Evolutionary conservation across 164 flowering plant genomes (phyloP).

Genomic region (Sextonia rubra): DNA sequence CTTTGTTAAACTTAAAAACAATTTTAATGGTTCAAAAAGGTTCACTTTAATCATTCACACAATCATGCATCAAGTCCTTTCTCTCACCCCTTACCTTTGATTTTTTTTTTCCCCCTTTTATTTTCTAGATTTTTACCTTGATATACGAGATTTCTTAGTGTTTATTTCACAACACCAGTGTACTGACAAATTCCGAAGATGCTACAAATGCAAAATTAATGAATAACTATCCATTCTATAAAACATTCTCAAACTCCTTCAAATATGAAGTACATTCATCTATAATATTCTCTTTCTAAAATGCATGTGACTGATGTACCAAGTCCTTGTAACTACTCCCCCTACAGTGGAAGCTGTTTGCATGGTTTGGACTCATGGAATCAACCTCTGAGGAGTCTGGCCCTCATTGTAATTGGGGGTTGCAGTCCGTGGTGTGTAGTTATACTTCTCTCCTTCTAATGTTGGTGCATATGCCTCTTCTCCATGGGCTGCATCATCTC

Average conservation of each 20-base stretch:
- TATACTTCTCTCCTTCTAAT: constrained; percentile 21
- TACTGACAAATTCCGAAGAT: no score
- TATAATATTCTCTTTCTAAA: no score
- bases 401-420: neutral
- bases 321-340: neutral
- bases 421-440: neutral
- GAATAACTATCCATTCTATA: neutral
- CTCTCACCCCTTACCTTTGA: no score
- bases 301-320: neutral
- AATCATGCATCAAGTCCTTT: no score
- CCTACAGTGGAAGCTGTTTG: neutral
- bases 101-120: no score
- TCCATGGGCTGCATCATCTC: constrained; percentile 35
- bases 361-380: neutral
- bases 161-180: neutral
- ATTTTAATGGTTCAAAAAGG: no score
- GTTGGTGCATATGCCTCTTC: constrained; percentile 33
- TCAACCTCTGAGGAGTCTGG: constrained; percentile 3
- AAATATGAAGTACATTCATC: neutral
- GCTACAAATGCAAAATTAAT: neutral
- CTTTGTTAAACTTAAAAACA: no score
- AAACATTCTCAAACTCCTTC: neutral
- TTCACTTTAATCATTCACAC: no score
- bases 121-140: no score
- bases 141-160: no score